These are phyloP conservation scores for Heritiera littoralis DNA, from an alignment of 345 rosid genomes.

Conservation along the genomic window DNA sequence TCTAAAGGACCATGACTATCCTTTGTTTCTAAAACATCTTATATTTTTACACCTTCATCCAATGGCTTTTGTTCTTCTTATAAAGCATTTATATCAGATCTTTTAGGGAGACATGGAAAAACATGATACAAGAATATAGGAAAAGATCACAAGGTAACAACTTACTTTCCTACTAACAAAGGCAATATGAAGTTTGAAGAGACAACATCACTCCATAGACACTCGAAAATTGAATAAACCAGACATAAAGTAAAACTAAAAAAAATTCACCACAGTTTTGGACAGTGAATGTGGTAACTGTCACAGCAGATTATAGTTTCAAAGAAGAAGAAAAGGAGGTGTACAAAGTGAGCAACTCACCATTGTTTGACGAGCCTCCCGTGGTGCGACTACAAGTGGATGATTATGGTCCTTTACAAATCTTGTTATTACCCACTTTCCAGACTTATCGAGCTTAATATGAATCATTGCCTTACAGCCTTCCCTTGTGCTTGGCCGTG, in stretches of 20 bases:
- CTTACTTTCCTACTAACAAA: background rate
- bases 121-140: background rate
- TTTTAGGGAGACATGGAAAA: background rate
- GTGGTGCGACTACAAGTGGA: slow-evolving; percentile 70
- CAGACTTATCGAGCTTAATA: slow-evolving; percentile 70
- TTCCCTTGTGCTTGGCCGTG: slow-evolving; percentile 75
- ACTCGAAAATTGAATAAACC: background rate
- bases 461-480: slow-evolving; percentile 96
- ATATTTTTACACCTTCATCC: background rate
- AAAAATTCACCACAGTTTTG: background rate
- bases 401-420: slow-evolving; percentile 87
- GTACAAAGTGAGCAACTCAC: slow-evolving; percentile 37
- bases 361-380: slow-evolving; percentile 79
- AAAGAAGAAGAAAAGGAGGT: background rate
- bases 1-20: background rate
- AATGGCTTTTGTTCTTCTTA: background rate
- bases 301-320: background rate
- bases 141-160: background rate
- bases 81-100: background rate
- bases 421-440: slow-evolving; percentile 85
- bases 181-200: background rate
- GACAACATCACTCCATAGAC: background rate
- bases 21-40: background rate
- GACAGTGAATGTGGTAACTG: background rate
- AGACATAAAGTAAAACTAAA: background rate